These are phyloP conservation scores for Coemansia sp. DNA, from an alignment of 192 early-diverging fungal species.

Conservation along the genomic window DNA sequence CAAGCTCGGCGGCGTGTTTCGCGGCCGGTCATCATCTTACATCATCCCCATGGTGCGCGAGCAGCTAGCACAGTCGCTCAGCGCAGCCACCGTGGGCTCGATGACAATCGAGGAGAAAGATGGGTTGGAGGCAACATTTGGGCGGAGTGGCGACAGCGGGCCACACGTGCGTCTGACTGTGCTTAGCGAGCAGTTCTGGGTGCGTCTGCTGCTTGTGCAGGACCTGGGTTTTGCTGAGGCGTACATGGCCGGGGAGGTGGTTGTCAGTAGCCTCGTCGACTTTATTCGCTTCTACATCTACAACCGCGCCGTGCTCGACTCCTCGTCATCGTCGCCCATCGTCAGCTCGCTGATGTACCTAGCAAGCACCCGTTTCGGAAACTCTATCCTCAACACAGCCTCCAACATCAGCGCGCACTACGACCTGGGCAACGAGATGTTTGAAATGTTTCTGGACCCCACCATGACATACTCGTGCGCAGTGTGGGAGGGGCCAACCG, in stretches of 20 bases:
- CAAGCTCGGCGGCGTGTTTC: slow-evolving; percentile 11
- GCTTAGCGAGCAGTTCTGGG: slow-evolving; percentile 62
- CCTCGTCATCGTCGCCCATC: slow-evolving; percentile 53
- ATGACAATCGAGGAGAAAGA: slow-evolving; percentile 38
- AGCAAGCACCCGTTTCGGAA: slow-evolving; percentile 60
- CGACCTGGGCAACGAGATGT: slow-evolving; percentile 76
- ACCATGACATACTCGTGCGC: slow-evolving; percentile 75
- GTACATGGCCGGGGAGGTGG: slow-evolving; percentile 68
- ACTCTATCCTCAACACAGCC: slow-evolving; percentile 61
- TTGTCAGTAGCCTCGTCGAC: slow-evolving; percentile 56
- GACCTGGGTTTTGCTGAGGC: slow-evolving; percentile 68
- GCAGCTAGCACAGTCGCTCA: slow-evolving; percentile 37
- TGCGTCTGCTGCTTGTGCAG: slow-evolving; percentile 54
- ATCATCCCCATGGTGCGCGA: slow-evolving; percentile 26
- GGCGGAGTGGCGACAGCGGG: slow-evolving; percentile 29
- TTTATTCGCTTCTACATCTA: slow-evolving; percentile 65
- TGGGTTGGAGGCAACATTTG: slow-evolving; percentile 47
- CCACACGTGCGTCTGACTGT: slow-evolving; percentile 53
- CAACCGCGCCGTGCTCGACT: slow-evolving; percentile 50
- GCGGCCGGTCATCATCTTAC: slow-evolving; percentile 10
- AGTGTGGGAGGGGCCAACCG: slow-evolving; percentile 58
- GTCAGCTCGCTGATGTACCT: slow-evolving; percentile 58
- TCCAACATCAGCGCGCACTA: slow-evolving; percentile 72
- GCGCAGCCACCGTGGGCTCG: slow-evolving; percentile 33
- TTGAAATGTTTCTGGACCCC: slow-evolving; percentile 64